A percentile compares a stretch with the other conserved stretches of the same genome.
phyloP scores from a whole-genome alignment of 2,329 filamentous ascomycete species.

The Exophiala mesophila region DNA sequence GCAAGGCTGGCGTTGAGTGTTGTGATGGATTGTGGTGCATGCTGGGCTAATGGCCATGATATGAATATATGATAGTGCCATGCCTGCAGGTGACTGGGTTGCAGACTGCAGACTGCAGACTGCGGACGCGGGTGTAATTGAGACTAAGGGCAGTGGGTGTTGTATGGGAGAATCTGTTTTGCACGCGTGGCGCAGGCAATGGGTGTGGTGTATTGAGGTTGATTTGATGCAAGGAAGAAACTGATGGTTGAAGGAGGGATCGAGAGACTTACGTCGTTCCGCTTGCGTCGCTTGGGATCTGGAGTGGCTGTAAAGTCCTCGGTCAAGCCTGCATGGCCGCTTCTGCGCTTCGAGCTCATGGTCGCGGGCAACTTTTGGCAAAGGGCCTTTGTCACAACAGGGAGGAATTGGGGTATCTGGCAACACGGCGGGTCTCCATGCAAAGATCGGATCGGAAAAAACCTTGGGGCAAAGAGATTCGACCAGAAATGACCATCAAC shows the following conservation, averaged over 20 bases:
- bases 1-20: too few relatives aligned
- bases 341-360: conserved; percentile 53
- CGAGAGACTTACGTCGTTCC: conserved; percentile 25
- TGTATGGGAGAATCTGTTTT: neutral
- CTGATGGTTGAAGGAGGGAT: conserved; percentile 11
- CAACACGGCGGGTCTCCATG: conserved; percentile 10
- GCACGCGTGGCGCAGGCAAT: neutral
- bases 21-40: too few relatives aligned
- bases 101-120: too few relatives aligned
- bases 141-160: neutral
- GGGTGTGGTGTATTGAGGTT: conserved; percentile 3
- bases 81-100: too few relatives aligned
- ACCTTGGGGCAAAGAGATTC: too few relatives aligned
- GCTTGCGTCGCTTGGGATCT: conserved; percentile 47
- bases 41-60: too few relatives aligned
- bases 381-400: conserved; percentile 10
- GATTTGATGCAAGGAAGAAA: conserved; percentile 10
- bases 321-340: conserved; percentile 43
- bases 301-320: conserved; percentile 46
- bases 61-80: too few relatives aligned
- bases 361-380: conserved; percentile 9
- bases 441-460: too few relatives aligned
- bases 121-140: neutral
- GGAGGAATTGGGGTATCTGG: conserved; percentile 14
- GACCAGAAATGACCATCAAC: too few relatives aligned